phyloP scores from a whole-genome alignment of 1,284 basidiomycete genomes.

The Ganoderma boninense region DNA sequence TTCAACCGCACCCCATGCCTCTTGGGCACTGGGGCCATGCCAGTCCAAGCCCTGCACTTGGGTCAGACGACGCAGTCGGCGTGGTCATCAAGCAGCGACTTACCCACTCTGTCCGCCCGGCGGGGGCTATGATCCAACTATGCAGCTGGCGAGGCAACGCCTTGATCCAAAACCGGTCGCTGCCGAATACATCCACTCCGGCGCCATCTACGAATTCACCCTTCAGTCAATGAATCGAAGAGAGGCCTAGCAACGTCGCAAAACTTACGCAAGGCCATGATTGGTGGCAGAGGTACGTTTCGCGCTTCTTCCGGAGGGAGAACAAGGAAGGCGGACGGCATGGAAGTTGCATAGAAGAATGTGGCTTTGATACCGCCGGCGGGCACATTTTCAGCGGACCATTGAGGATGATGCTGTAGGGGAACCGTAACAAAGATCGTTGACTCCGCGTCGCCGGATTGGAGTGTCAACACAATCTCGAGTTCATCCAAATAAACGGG shows the following conservation, averaged over 20 bases:
- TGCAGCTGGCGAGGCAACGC: constrained; percentile 63
- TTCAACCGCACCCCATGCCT: constrained; percentile 65
- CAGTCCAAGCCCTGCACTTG: constrained; percentile 80
- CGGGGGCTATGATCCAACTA: constrained; percentile 78
- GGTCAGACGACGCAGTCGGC: background rate
- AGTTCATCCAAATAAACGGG: constrained; percentile 40
- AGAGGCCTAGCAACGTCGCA: background rate
- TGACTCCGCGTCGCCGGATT: constrained; percentile 26
- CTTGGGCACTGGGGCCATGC: constrained; percentile 78
- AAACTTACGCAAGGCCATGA: constrained; percentile 76
- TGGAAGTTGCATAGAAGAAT: constrained; percentile 63
- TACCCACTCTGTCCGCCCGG: constrained; percentile 81
- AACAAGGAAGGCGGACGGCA: constrained; percentile 64
- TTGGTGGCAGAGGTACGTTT: constrained; percentile 50
- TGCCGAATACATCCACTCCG: constrained; percentile 70
- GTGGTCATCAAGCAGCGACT: constrained; percentile 11
- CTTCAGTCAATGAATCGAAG: background rate
- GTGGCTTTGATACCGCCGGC: constrained; percentile 55
- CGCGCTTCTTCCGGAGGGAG: constrained; percentile 55
- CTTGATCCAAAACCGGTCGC: constrained; percentile 62
- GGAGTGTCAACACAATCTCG: constrained; percentile 46
- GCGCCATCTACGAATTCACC: constrained; percentile 68
- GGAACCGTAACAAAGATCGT: constrained; percentile 47
- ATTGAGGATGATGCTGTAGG: constrained; percentile 52
- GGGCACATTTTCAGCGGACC: constrained; percentile 44